Base-by-base conservation (phyloP, 2,329 filamentous ascomycete genomes). In the Diaporthe ampelina region DNA sequence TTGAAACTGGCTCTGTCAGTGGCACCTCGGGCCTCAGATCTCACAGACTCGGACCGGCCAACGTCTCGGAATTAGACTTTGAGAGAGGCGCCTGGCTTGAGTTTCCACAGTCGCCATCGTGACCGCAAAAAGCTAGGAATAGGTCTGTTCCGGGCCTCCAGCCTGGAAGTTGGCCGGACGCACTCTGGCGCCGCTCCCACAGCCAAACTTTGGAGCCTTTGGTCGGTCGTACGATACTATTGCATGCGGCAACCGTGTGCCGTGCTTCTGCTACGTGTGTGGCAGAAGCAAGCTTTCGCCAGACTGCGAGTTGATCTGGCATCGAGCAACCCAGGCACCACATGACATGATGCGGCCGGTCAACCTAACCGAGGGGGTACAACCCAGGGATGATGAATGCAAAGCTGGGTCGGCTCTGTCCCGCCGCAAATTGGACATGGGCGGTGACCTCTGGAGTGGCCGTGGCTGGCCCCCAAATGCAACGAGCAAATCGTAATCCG, bases 21-120 rank as follows among this genome's bases (percentile, higher is more conserved):
- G 54, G 70, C 59, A 69, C 43, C 52, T 54, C 50, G 50, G 67
- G 67, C 67, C 67, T 58, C 50, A 70, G 67, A 43, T 58, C 50
- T 57, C 67, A 26, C 67, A 58, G 67, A 57, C 67, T 58, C 67
- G 56, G 70, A 73, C 58, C 63, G 63, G 63, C 63, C 63, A 68
- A 68, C 48, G 63, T 68, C 63, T 68, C 48, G 63, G 48, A 68
- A 68, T 68, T 68, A 68, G 37, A 54, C 63, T 54, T 54, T 29
- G 15, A n/a, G 17, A 52, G 32, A 54, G 40, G 21, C 63, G 63
- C 63, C 32, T 67, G 45, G 29, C 63, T 68, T 54, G n/a, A 15
- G 63, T 54, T 68, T 68, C 63, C 48, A 54, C 32, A 9, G 48
- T 68, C 63, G 63, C 63, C 63, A 54, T 54, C 63, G 45, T 68